Evolutionary conservation across 306 rosid genomes (phyloP).

Genomic region (Vicia villosa): DNA sequence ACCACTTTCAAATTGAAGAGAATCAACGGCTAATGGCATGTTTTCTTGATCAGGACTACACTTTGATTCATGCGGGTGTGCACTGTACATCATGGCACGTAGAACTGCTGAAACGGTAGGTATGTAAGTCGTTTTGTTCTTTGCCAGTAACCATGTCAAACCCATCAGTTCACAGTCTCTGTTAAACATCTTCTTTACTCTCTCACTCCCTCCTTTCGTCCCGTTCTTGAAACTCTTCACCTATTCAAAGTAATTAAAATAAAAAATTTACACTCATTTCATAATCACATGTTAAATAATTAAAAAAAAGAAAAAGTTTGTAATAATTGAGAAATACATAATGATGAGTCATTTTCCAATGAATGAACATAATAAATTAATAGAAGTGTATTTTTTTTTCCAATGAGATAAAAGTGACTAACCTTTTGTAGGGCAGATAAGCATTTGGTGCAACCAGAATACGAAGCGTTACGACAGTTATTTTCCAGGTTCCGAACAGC

Average conservation of each 20-base stretch:
- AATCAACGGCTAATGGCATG: slow-evolving; percentile 99
- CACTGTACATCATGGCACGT: slow-evolving; percentile 94
- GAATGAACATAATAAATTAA: background rate
- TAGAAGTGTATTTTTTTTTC: too few species aligned
- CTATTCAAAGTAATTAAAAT: slow-evolving; percentile 32
- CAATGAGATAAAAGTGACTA: background rate
- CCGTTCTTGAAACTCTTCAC: slow-evolving; percentile 59
- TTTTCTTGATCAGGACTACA: slow-evolving; percentile 99
- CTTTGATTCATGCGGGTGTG: slow-evolving; percentile 72
- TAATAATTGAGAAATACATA: slow-evolving; percentile 24
- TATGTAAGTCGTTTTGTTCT: slow-evolving; percentile 88
- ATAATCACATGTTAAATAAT: background rate
- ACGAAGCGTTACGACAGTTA: slow-evolving; percentile 81
- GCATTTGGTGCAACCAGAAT: slow-evolving; percentile 88
- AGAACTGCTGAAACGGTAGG: slow-evolving; percentile 96
- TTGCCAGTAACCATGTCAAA: slow-evolving; percentile 83
- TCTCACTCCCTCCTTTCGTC: slow-evolving; percentile 49
- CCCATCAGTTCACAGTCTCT: slow-evolving; percentile 98
- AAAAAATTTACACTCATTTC: background rate
- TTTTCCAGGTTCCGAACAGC: slow-evolving; percentile 71
- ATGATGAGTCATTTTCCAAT: slow-evolving; percentile 27
- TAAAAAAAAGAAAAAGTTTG: background rate
- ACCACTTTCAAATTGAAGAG: slow-evolving; percentile 68
- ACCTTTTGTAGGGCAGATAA: slow-evolving; percentile 86
- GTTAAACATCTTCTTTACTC: slow-evolving; percentile 83